Evolutionary conservation across 2,329 filamentous ascomycete genomes (phyloP).

Genomic region (Pyrenochaeta sp.): DNA sequence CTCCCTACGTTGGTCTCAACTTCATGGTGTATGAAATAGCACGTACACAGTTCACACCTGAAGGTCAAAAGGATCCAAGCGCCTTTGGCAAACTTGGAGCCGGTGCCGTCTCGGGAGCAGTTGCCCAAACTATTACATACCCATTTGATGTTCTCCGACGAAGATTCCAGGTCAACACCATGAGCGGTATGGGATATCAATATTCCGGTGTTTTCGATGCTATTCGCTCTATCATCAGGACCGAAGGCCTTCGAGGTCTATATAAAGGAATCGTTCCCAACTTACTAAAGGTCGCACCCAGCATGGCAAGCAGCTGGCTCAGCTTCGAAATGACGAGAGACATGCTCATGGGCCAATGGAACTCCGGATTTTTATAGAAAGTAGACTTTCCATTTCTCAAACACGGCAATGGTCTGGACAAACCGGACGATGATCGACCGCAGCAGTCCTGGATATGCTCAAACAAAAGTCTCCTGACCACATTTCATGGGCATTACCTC

Average conservation of each 20-base stretch:
- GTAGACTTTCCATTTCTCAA: constrained; percentile 1
- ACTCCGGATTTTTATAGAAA: constrained; percentile 39
- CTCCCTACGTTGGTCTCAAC: constrained; percentile 95
- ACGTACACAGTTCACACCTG: constrained; percentile 81
- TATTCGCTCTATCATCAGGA: constrained; percentile 77
- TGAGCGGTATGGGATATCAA: constrained; percentile 97
- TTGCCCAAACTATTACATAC: constrained; percentile 97
- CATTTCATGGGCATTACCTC: constrained; percentile 8
- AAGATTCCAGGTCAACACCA: constrained; percentile 98
- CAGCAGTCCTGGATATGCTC: neutral
- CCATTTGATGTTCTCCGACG: constrained; percentile 94
- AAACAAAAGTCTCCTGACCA: too few relatives aligned
- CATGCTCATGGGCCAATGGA: constrained; percentile 67
- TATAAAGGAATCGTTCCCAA: constrained; percentile 98
- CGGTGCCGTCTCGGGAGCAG: constrained; percentile 91
- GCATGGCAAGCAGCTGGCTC: constrained; percentile 98
- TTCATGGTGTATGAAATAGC: constrained; percentile 98
- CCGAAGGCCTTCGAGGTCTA: constrained; percentile 84
- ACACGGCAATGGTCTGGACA: neutral
- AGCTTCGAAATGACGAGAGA: constrained; percentile 95
- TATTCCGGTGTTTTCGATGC: constrained; percentile 90
- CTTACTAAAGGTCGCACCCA: constrained; percentile 93
- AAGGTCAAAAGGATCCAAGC: constrained; percentile 84
- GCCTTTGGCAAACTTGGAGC: constrained; percentile 83
- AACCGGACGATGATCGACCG: neutral